phyloP scores from a whole-genome alignment of 495 filamentous ascomycete species.

The Penicillium alfredii region DNA sequence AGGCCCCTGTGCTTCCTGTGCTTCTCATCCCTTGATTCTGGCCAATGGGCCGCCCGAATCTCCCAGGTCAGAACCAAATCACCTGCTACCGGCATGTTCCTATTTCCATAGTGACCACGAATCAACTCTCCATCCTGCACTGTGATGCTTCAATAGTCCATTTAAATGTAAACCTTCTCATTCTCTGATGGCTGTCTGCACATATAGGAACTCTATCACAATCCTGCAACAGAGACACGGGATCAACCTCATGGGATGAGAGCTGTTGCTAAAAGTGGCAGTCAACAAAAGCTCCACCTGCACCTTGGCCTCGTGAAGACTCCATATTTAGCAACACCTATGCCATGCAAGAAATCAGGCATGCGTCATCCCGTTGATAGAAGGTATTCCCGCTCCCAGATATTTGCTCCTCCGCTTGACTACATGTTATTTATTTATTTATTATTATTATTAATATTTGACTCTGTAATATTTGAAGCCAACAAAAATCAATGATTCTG shows the following conservation, averaged over 20 bases:
- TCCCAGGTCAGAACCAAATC: neutral
- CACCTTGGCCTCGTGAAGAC: slow-evolving; percentile 1
- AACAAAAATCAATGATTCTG: too few relatives aligned
- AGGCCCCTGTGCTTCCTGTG: too few relatives aligned
- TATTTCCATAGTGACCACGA: neutral
- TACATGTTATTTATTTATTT: too few relatives aligned
- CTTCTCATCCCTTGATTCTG: neutral
- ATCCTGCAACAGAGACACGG: neutral
- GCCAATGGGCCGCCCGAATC: neutral
- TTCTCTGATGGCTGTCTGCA: neutral
- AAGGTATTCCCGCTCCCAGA: too few relatives aligned
- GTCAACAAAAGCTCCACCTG: neutral
- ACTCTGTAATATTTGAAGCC: too few relatives aligned
- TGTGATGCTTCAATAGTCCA: neutral
- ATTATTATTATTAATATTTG: too few relatives aligned
- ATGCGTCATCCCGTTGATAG: too few relatives aligned
- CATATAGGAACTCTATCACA: neutral
- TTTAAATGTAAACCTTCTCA: neutral
- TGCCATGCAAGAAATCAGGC: slow-evolving; percentile 1
- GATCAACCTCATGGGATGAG: neutral
- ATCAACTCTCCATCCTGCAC: neutral
- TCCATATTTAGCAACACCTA: slow-evolving; percentile 3
- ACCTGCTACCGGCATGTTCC: neutral
- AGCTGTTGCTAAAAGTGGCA: neutral
- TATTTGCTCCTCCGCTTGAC: too few relatives aligned